A percentile compares a stretch with the other conserved stretches of the same genome.
phyloP scores from a whole-genome alignment of 179 eudicot species.

The Carnegiea gigantea region DNA sequence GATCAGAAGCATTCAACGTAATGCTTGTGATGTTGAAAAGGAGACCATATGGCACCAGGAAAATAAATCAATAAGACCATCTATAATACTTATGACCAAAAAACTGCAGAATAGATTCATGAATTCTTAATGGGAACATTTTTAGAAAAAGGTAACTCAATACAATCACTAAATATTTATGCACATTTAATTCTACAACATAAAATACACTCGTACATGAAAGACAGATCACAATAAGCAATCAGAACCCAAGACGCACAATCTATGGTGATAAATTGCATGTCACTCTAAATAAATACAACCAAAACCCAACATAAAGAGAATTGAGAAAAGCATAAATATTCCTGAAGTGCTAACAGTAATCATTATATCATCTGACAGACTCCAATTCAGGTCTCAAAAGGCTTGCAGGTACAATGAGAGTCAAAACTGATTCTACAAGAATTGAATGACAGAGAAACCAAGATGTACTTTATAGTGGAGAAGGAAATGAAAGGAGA shows the following conservation, averaged over 20 bases:
- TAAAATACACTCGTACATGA: background rate
- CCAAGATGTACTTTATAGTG: background rate
- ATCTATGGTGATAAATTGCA: background rate
- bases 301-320: background rate
- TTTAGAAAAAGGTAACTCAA: background rate
- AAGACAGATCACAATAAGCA: background rate
- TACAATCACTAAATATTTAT: background rate
- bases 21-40: background rate
- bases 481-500: background rate
- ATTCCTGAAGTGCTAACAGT: background rate
- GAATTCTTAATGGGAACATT: too few relatives aligned
- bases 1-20: background rate
- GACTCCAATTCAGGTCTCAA: background rate
- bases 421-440: background rate
- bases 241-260: background rate
- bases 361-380: background rate
- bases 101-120: background rate
- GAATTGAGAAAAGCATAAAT: background rate
- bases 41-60: background rate
- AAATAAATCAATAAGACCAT: background rate
- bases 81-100: background rate
- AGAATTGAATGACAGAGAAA: background rate
- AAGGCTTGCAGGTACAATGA: slow-evolving; percentile 1
- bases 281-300: background rate
- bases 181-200: background rate